Conservation (phyloP, 2,329 filamentous ascomycete species). For the Biscogniauxia mediterranea region DNA sequence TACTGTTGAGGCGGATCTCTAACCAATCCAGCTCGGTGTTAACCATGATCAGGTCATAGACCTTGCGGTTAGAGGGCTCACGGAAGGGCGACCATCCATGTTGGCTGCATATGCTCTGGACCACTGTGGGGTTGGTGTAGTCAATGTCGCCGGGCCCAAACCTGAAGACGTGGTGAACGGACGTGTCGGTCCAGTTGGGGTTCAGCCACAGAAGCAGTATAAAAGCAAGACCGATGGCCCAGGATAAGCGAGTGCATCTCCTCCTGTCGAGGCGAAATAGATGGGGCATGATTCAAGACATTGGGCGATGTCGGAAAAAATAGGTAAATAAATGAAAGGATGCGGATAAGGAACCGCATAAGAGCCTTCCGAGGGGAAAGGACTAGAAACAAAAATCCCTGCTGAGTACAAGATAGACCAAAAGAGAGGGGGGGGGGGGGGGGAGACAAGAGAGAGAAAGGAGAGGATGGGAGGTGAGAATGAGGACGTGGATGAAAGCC, state of each 20-base stretch:
- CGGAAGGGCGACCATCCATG: conserved; percentile 40
- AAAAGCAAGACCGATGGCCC: conserved; percentile 14
- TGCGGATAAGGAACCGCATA: not conserved
- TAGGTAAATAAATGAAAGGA: not conserved
- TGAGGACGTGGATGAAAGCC: no score
- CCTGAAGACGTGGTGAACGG: conserved; percentile 25
- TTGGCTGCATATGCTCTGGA: conserved; percentile 32
- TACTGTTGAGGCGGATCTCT: conserved; percentile 60
- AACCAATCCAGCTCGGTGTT: conserved; percentile 65
- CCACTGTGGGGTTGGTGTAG: conserved; percentile 18
- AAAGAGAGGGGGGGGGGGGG: not conserved
- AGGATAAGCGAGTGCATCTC: conserved; percentile 19
- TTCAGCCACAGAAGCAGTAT: conserved; percentile 30
- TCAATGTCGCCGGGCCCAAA: conserved; percentile 24
- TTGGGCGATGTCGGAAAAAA: not conserved
- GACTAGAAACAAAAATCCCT: no score
- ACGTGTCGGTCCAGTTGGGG: conserved; percentile 30
- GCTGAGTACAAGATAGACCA: not conserved
- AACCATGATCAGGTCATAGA: conserved; percentile 62
- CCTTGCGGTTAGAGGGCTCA: conserved; percentile 40
- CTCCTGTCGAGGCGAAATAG: conserved; percentile 19
- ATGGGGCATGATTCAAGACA: conserved; percentile 13
- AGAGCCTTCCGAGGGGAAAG: not conserved
- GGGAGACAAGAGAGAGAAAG: not conserved
- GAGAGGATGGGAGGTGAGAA: no score